phyloP scores from a whole-genome alignment of 1,139 yeast species.

The Geotrichum histeridarum region DNA sequence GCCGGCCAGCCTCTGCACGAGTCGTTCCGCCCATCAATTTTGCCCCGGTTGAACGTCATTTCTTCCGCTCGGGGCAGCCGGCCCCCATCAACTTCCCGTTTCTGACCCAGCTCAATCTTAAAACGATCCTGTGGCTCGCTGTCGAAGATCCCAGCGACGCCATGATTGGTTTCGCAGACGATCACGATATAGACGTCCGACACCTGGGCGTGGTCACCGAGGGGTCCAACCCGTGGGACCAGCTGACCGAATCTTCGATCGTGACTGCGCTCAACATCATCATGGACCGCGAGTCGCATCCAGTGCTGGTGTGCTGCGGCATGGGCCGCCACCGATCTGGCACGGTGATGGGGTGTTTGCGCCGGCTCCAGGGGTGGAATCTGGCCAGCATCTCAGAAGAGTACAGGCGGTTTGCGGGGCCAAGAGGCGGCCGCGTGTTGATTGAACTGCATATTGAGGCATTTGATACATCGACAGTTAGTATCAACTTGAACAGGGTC shows the following conservation, averaged over 20 bases:
- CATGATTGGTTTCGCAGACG: conserved; percentile 73
- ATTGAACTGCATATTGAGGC: conserved; percentile 89
- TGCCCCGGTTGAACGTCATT: conserved; percentile 83
- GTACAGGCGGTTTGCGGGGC: conserved; percentile 87
- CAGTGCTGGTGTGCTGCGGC: conserved; percentile 87
- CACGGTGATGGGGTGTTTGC: conserved; percentile 85
- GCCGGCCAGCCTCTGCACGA: conserved; percentile 38
- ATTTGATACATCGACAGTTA: conserved; percentile 56
- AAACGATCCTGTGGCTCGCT: conserved; percentile 88
- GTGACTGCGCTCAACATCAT: conserved; percentile 73
- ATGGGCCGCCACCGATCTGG: conserved; percentile 98
- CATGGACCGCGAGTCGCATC: conserved; percentile 66
- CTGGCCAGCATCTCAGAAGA: conserved; percentile 91
- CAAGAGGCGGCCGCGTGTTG: conserved; percentile 83
- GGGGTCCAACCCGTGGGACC: conserved; percentile 93
- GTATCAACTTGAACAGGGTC: conserved; percentile 46
- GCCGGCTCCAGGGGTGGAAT: conserved; percentile 93
- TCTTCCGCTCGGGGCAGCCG: conserved; percentile 94
- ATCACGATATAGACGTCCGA: conserved; percentile 58
- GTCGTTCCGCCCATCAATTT: conserved; percentile 92
- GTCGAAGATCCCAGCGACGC: conserved; percentile 93
- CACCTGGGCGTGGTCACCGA: conserved; percentile 54
- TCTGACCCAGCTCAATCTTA: conserved; percentile 63
- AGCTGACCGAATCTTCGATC: conserved; percentile 79
- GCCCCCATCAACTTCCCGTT: conserved; percentile 88